Percentiles rank a stretch among this genome's conserved stretches.
Evolutionary conservation across 2,329 filamentous ascomycete genomes (phyloP).

Genomic region (Alternaria hordeiaustralica): DNA sequence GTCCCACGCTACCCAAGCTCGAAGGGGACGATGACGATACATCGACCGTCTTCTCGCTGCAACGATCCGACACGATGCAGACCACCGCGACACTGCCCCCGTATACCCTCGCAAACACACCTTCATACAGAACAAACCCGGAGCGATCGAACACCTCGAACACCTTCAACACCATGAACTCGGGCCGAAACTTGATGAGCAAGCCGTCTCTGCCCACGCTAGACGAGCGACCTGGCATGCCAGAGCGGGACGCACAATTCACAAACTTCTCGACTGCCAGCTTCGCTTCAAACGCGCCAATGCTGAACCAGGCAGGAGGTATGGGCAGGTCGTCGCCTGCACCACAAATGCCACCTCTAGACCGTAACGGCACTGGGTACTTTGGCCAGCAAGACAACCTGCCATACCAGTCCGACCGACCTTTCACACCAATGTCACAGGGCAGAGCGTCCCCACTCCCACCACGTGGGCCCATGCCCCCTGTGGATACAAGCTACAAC

Average conservation of each 20-base stretch:
- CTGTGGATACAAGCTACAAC: constrained; percentile 38
- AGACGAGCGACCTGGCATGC: constrained; percentile 44
- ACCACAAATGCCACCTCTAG: constrained; percentile 39
- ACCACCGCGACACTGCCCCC: constrained; percentile 52
- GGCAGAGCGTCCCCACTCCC: constrained; percentile 37
- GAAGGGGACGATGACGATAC: constrained; percentile 51
- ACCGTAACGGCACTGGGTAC: constrained; percentile 35
- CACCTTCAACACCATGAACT: constrained; percentile 53
- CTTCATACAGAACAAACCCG: constrained; percentile 53
- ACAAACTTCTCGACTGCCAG: constrained; percentile 62
- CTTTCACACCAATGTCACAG: constrained; percentile 41
- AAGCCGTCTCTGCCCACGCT: constrained; percentile 53
- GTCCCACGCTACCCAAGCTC: constrained; percentile 52
- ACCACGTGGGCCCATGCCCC: constrained; percentile 34
- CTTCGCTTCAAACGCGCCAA: constrained; percentile 68
- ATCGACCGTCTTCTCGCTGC: constrained; percentile 38
- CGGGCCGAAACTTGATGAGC: constrained; percentile 32
- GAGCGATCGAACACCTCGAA: constrained; percentile 63
- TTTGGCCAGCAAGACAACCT: constrained; percentile 29
- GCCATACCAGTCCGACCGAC: constrained; percentile 31
- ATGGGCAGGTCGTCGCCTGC: constrained; percentile 58
- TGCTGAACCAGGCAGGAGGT: constrained; percentile 65
- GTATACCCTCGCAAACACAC: constrained; percentile 38
- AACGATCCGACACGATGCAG: constrained; percentile 42
- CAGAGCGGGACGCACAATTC: constrained; percentile 58